A percentile compares a stretch with the other conserved stretches of the same genome.
These are phyloP conservation scores for Lactarius trivialis DNA, from an alignment of 768 basidiomycete species.

Conservation along the genomic window DNA sequence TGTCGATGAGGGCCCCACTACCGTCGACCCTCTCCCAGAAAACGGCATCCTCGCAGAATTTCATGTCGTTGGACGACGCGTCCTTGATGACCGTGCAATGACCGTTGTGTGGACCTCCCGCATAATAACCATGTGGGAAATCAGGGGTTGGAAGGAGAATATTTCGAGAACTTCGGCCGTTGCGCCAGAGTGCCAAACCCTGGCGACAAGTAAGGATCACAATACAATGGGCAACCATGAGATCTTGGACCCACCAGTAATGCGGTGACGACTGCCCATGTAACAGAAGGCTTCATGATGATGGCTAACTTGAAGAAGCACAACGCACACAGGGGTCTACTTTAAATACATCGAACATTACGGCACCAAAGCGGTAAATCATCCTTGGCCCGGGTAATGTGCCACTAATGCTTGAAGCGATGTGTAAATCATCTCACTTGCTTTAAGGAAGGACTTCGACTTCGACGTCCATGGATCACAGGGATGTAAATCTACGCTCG, in stretches of 20 bases:
- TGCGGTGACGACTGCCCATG: slow-evolving; percentile 9
- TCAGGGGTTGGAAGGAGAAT: slow-evolving; percentile 20
- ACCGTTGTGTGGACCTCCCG: slow-evolving; percentile 40
- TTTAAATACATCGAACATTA: neutral
- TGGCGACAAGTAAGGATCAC: neutral
- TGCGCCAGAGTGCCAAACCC: slow-evolving; percentile 16
- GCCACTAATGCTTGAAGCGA: too few species aligned
- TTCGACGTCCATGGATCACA: too few species aligned
- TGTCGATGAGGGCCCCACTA: slow-evolving; percentile 35
- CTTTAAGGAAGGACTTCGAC: too few species aligned
- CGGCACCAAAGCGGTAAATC: neutral
- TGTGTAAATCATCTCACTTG: too few species aligned
- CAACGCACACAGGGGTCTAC: neutral
- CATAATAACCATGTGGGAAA: slow-evolving; percentile 27
- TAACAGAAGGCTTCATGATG: slow-evolving; percentile 14
- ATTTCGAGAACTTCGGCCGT: slow-evolving; percentile 16
- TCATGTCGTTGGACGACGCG: slow-evolving; percentile 28
- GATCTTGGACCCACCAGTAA: slow-evolving; percentile 1
- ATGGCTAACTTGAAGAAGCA: neutral
- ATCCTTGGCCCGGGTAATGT: too few species aligned
- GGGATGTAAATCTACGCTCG: too few species aligned
- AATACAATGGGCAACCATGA: neutral
- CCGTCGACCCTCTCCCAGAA: slow-evolving; percentile 56
- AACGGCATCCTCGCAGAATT: slow-evolving; percentile 57
- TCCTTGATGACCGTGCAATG: slow-evolving; percentile 41